Base-by-base conservation (phyloP, 768 basidiomycete genomes). In the Auricularia cornea region DNA sequence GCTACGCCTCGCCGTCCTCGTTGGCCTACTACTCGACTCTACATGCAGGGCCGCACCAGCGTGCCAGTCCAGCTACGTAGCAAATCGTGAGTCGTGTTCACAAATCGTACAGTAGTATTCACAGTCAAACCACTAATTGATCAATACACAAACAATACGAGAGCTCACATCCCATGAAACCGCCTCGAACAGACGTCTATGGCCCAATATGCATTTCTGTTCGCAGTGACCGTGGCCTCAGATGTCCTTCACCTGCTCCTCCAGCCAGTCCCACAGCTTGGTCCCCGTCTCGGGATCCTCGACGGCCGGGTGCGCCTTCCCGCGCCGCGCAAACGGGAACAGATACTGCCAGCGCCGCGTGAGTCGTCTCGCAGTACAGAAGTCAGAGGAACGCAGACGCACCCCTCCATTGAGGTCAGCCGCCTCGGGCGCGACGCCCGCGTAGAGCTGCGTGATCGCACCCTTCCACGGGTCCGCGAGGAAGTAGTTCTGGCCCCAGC, bases 381-480 rank as follows among this genome's bases (percentile, higher is more conserved):
- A 2, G 16, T 38, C 4, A 38, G 16, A 63, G 2, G 6, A 60
- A 51, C 20, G 35, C 64, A 28, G 14, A 62, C 69, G n/a, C 30
- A 81, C 81, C 70, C 79, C 71, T 3, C 83, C 82, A 60, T 78
- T 77, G 1, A 75, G 65, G 3, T 68, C 70, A 3, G 63, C 72
- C 6, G 71, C 75, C 59, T 80, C 76, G 1, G 77, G 73, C 62
- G 79, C 66, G 18, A 78, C 78, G 1, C 76, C 80, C 8, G 77
- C 79, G 65, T 75, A 83, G 12, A 81, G 70, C 61, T 77, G 79
- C 1, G 80, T 78, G 57, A 82, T 68, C 11, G 77, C 78, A 2
- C 81, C 81, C 33, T 67, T 62, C 5, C 73, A 66, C 3, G 70
- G 63, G 3, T 76, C 74, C 64, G 74, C 67, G 23, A 76, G 60